phyloP scores from a whole-genome alignment of 2,329 filamentous ascomycete genomes.

The Xylaria multiplex region DNA sequence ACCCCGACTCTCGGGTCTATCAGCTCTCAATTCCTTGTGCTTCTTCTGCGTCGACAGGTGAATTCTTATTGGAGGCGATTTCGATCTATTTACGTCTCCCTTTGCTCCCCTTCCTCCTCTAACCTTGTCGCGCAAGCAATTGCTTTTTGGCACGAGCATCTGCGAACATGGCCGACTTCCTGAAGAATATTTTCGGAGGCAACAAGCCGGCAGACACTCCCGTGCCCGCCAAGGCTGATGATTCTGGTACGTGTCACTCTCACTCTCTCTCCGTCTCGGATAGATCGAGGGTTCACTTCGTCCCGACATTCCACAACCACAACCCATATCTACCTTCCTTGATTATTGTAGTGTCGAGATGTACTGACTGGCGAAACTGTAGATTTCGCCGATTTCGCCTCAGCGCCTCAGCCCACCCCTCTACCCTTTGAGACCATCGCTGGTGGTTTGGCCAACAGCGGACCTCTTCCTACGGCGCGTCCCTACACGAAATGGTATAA shows the following conservation, averaged over 20 bases:
- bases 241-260: conserved; percentile 69
- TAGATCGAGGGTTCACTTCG: background rate
- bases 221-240: conserved; percentile 60
- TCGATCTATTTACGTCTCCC: conserved; percentile 25
- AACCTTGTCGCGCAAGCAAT: conserved; percentile 39
- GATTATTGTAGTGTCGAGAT: background rate
- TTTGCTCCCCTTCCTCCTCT: conserved; percentile 27
- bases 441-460: conserved; percentile 57
- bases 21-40: conserved; percentile 28
- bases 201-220: conserved; percentile 67
- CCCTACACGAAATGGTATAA: conserved; percentile 98
- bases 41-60: conserved; percentile 23
- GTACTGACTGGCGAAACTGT: conserved; percentile 51
- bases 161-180: conserved; percentile 64
- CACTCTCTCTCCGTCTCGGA: conserved; percentile 10
- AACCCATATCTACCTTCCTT: background rate
- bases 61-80: conserved; percentile 30
- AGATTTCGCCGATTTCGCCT: conserved; percentile 97
- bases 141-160: conserved; percentile 38
- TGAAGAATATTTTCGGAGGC: conserved; percentile 77
- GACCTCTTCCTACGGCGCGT: conserved; percentile 60
- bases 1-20: conserved; percentile 34
- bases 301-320: background rate
- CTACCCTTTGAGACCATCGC: conserved; percentile 59
- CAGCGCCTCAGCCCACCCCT: conserved; percentile 73